Base-by-base conservation (phyloP, 257 asterid species). In the Penstemon newberryi region DNA sequence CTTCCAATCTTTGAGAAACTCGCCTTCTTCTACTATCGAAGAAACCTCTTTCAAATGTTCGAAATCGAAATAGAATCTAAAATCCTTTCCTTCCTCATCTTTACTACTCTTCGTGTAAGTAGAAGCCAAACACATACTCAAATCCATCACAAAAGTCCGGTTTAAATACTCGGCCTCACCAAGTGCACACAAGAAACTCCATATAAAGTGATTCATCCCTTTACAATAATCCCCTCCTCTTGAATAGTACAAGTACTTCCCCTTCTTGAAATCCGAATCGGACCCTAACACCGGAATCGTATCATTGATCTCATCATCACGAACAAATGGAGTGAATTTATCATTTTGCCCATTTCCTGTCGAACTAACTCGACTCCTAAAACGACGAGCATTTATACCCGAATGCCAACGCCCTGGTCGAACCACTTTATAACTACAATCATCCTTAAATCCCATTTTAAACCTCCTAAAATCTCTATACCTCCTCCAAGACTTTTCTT, bases 151-250 rank as follows among this genome's bases (percentile, higher is more conserved):
- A 46, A 94, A 81, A 1, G 99, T 94, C 53, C 97, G 82, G 64
- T 94, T 94, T 85, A 94, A 81, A 66, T 83, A 94, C 79, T 77
- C 93, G 4, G 97, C 97, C 82, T 94, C 97, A 10, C 96, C 99
- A 62, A 94, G 67, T 60, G 88, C 84, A 81, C 99, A 94, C 75
- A 67, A 66, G 80, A 94, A 94, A 70, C 96, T 83, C 95, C 96
- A 91, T 33, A 87, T 62, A 70, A 84, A 94, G 5, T 89, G 96
- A 63, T 72, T 63, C 96, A 89, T 94, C 79, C 81, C 81, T 81
- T 89, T 87, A 84, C 99, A 94, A 66, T 90, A 79, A 65, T 91
- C 99, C 6, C 96, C 97, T 11, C 96, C 95, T 19, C 89, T 89
- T 7, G 80, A 61, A 52, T 94, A 94, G 47, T 87, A 4, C 90